Base-by-base conservation (phyloP, 768 basidiomycete species). In the Boletus rubescentipes region DNA sequence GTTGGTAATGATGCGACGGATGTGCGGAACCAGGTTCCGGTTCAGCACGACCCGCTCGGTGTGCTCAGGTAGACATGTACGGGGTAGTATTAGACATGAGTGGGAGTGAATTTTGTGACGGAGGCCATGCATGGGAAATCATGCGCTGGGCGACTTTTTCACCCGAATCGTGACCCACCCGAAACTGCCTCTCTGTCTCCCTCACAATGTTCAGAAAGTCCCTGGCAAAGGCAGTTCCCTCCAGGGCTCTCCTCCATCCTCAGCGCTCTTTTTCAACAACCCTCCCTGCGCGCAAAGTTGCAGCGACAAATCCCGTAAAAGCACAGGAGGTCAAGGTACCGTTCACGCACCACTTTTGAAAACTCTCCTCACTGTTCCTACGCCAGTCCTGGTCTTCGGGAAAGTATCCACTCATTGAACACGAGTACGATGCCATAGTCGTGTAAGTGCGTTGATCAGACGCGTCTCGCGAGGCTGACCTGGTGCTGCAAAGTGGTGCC, bases 361-460 rank as follows among this genome's bases (percentile, higher is more conserved):
- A 10, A 26, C 39, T 11, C 40, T 32, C 40, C 52, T 60, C 49
- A 60, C 50, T 29, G 15, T 38, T 41, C 26, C 35, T 51, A 39
- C 40, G 63, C 43, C 57, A 89, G 84, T 84, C 84, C 35, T 88
- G 85, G 86, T 80, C 85, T 42, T 87, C 85, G 37, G 91, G 89
- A 46, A 92, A 94, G 69, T 99, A 98, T 71, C 93, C 96, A 18
- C 79, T 99, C 57, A 94, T 99, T 63, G 97, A 99, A 70, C 97
- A 99, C 70, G 95, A 98, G 72, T 98, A 93, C 72, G 96, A 99
- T 79, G 96, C 96, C 16, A 87, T 99, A 63, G 96, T 98, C 53
- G 93, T 98, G 93, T 97, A 68, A 73, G 95, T 81, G n/a, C 36
- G n/a, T 21, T 20, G 4, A 15, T 43, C 7, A 11, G 53, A 43